Conservation (phyloP, 1,139 yeast genomes). For the Pneumocystis sp. region DNA sequence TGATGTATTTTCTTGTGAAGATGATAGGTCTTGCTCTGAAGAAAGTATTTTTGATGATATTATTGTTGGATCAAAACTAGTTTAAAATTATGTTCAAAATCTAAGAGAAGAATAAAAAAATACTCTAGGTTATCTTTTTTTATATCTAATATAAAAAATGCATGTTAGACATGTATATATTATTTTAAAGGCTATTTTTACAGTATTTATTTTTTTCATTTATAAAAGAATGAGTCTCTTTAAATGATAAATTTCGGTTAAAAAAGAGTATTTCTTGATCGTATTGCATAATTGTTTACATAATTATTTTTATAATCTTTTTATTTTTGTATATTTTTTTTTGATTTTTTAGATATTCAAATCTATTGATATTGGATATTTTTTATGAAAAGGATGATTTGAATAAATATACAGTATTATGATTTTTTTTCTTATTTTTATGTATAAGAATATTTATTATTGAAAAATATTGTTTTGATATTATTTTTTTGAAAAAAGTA, state of each 20-base stretch:
- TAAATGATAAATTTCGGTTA: background rate
- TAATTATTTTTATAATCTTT: background rate
- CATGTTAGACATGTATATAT: background rate
- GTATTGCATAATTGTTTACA: background rate
- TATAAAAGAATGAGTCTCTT: background rate
- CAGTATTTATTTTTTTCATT: background rate
- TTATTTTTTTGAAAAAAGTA: too few relatives aligned
- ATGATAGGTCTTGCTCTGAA: background rate
- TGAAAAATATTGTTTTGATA: too few relatives aligned
- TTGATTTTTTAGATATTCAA: background rate
- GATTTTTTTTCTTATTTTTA: too few relatives aligned
- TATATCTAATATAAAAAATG: background rate
- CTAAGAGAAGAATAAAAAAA: background rate
- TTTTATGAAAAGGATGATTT: background rate
- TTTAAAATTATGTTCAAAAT: background rate
- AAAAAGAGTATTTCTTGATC: background rate
- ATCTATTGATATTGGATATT: background rate
- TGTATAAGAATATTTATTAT: background rate
- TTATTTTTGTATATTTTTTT: background rate
- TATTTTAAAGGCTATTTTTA: background rate
- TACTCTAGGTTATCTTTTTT: background rate
- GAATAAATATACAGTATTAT: too few relatives aligned
- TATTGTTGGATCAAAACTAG: background rate
- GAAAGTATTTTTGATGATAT: background rate
- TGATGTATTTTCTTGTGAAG: background rate